Percentiles rank a stretch among this genome's conserved stretches.
Evolutionary conservation across 768 basidiomycete genomes (phyloP).

Genomic region (Russula vinacea): DNA sequence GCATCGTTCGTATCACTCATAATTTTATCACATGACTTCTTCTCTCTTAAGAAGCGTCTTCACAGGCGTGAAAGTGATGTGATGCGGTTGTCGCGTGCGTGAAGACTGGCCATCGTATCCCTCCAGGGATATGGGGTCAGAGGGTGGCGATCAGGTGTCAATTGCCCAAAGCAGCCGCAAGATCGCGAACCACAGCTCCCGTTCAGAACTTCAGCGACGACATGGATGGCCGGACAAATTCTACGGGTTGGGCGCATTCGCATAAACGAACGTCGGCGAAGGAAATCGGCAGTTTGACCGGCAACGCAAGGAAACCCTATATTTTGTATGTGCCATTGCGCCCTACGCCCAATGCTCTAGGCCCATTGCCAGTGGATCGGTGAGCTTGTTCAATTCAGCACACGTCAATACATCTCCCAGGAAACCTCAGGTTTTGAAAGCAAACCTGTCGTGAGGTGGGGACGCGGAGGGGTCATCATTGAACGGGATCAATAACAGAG

Average conservation of each 20-base stretch:
- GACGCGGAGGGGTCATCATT: no score
- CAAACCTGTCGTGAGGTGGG: slow-evolving; percentile 26
- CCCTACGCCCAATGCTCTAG: slow-evolving; percentile 54
- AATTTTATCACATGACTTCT: slow-evolving; percentile 19
- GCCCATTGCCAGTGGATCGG: slow-evolving; percentile 42
- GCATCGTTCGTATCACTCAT: slow-evolving; percentile 1
- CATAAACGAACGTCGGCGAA: neutral
- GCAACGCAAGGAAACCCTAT: neutral
- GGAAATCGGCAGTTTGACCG: neutral
- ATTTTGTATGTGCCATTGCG: slow-evolving; percentile 28
- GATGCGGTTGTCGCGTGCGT: slow-evolving; percentile 46
- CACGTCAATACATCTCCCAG: slow-evolving; percentile 40
- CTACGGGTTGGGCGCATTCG: slow-evolving; percentile 29
- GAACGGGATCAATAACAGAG: slow-evolving; percentile 1
- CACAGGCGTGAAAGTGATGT: slow-evolving; percentile 33
- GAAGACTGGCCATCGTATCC: slow-evolving; percentile 50
- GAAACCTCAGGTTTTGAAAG: slow-evolving; percentile 47
- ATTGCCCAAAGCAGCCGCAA: slow-evolving; percentile 50
- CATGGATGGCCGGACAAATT: slow-evolving; percentile 46
- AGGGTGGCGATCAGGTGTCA: slow-evolving; percentile 41
- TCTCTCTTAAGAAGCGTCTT: slow-evolving; percentile 21
- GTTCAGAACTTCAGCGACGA: no score
- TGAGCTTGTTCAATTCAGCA: slow-evolving; percentile 45
- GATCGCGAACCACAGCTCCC: slow-evolving; percentile 47
- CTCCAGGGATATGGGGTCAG: slow-evolving; percentile 44